Conservation (phyloP, 257 asterid species). For the Scutellaria baicalensis region DNA sequence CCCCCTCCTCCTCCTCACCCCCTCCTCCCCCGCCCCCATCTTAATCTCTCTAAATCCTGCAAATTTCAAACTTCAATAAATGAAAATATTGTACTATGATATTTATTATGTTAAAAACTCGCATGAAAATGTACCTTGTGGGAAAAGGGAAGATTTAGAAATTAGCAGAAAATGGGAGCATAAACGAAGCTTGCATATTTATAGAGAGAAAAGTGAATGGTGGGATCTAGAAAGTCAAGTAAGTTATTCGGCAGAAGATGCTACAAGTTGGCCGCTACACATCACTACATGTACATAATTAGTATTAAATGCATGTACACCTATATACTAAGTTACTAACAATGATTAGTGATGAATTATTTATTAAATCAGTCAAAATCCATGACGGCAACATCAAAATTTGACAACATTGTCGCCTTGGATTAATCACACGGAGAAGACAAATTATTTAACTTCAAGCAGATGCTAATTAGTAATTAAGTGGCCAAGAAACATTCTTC, state of each 20-base stretch:
- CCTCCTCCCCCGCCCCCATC: constrained; percentile 26
- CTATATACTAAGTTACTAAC: no score
- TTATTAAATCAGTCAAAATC: neutral
- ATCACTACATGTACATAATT: no score
- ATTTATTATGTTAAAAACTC: no score
- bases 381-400: neutral
- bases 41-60: neutral
- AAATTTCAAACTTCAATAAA: no score
- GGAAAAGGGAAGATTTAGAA: neutral
- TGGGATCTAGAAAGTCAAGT: neutral
- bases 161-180: neutral
- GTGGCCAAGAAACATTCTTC: neutral
- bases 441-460: neutral
- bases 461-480: no score
- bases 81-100: no score
- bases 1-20: constrained; percentile 32
- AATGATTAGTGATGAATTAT: neutral
- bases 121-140: neutral
- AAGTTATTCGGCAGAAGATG: neutral
- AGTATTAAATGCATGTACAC: no score
- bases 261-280: neutral
- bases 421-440: neutral
- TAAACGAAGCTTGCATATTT: neutral
- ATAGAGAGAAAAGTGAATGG: neutral
- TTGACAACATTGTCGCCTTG: neutral